Percentiles rank a stretch among this genome's conserved stretches.
Evolutionary conservation across 2,329 filamentous ascomycete genomes (phyloP).

Genomic region (Albophoma yamanashiensis): DNA sequence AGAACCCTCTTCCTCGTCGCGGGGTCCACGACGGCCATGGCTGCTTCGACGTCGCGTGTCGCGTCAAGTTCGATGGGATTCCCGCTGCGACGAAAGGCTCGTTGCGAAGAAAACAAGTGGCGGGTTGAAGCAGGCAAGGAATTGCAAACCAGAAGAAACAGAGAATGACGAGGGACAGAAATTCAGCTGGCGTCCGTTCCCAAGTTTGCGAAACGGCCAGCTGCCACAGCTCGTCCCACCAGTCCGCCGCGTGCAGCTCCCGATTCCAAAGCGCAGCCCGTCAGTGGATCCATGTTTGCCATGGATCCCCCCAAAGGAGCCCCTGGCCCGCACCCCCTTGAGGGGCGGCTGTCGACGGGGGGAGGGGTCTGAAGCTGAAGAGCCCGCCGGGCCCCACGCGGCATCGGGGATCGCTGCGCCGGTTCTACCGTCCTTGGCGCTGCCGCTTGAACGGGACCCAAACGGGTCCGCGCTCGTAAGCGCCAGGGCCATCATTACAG

Average conservation of each 20-base stretch:
- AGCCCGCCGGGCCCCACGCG: not conserved
- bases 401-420: not conserved
- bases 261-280: not conserved
- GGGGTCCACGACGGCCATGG: constrained; percentile 37
- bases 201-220: not conserved
- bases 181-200: not conserved
- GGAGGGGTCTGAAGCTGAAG: not conserved
- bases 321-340: not conserved
- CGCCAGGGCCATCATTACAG: no score
- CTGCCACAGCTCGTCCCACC: not conserved
- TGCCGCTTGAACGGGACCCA: no score
- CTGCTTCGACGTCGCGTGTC: not conserved
- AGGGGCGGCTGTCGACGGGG: not conserved
- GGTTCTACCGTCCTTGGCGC: no score
- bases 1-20: constrained; percentile 68
- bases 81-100: not conserved
- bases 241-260: not conserved
- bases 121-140: not conserved
- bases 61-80: not conserved
- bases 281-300: not conserved
- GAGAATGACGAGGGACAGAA: not conserved
- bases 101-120: not conserved
- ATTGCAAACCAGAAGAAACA: not conserved
- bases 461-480: no score
- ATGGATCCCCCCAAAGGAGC: not conserved